phyloP scores from a whole-genome alignment of 257 asterid genomes.

The Fraxinus anomala region DNA sequence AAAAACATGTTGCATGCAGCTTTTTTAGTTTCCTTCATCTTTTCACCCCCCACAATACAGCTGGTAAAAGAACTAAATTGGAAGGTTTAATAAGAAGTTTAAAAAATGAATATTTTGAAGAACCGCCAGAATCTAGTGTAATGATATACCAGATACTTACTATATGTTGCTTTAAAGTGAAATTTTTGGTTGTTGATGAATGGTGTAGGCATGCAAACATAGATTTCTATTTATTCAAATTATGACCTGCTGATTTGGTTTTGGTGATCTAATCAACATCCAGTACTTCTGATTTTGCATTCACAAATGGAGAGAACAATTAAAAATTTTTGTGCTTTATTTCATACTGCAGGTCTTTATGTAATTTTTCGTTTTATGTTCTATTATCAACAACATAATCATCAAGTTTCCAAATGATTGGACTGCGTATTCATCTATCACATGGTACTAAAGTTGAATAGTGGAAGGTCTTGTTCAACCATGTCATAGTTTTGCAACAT shows the following conservation, averaged over 20 bases:
- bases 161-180: constrained; percentile 10
- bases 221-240: not conserved
- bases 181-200: constrained; percentile 19
- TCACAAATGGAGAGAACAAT: constrained; percentile 8
- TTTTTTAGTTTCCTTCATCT: not conserved
- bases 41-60: not conserved
- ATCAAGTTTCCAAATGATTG: constrained; percentile 18
- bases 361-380: not conserved
- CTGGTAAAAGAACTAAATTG: not conserved
- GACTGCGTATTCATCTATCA: constrained; percentile 23
- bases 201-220: constrained; percentile 15
- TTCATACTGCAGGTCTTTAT: not conserved
- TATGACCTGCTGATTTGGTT: constrained; percentile 12
- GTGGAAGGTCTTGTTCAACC: constrained; percentile 19
- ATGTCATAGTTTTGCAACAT: constrained; percentile 21
- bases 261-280: constrained; percentile 17
- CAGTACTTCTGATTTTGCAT: constrained; percentile 11
- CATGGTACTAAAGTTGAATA: constrained; percentile 21
- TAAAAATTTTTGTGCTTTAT: constrained; percentile 7
- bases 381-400: constrained; percentile 6
- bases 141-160: constrained; percentile 7
- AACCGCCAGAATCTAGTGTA: not conserved
- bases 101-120: not conserved
- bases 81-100: not conserved
- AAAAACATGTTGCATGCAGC: not conserved